phyloP scores from a whole-genome alignment of 345 rosid genomes.

The Rhodamnia rubescens region DNA sequence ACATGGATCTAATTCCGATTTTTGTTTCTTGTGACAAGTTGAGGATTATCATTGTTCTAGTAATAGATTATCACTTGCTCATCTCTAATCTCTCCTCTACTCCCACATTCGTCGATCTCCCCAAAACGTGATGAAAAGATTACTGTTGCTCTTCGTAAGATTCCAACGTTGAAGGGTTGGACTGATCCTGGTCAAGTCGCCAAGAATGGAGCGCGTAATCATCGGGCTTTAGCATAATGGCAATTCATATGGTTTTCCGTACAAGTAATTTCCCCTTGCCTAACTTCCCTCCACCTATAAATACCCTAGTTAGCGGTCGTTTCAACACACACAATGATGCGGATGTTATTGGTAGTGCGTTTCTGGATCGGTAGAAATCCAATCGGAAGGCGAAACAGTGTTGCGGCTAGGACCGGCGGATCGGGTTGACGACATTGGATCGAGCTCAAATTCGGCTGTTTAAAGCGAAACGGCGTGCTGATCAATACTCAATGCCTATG shows the following conservation, averaged over 20 bases:
- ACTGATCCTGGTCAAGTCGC: neutral
- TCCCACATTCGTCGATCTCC: neutral
- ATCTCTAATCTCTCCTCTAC: neutral
- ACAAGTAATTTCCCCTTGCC: constrained; percentile 1
- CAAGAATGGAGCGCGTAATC: neutral
- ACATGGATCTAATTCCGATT: neutral
- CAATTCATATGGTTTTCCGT: constrained; percentile 1
- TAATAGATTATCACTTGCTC: neutral
- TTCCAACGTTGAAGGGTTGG: neutral
- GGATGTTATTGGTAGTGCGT: no score
- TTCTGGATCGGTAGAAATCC: no score
- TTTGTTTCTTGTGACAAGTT: neutral
- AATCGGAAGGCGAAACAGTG: no score
- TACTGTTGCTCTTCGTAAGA: neutral
- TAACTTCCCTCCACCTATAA: neutral
- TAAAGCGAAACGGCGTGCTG: no score
- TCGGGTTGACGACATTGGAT: no score
- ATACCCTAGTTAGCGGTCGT: neutral
- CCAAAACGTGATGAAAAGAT: neutral
- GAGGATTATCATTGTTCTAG: neutral
- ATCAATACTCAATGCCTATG: no score
- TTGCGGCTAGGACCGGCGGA: no score
- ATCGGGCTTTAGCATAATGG: no score
- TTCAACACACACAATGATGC: neutral
- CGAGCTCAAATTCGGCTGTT: no score